Base-by-base conservation (phyloP, 2,329 filamentous ascomycete species). In the Colletotrichum nymphaeae region DNA sequence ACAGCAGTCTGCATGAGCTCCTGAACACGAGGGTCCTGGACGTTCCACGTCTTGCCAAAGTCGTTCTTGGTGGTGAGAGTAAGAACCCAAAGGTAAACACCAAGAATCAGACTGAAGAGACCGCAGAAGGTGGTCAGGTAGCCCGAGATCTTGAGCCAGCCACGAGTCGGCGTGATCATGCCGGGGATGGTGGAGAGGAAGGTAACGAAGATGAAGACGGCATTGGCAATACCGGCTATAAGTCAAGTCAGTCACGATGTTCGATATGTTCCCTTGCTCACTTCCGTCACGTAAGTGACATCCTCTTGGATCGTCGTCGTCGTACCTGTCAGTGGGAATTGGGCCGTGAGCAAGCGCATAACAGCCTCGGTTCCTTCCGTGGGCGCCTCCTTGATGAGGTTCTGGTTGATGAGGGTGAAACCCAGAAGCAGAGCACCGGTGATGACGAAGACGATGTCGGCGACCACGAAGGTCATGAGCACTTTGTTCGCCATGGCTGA, bases 171-270 rank as follows among this genome's bases (percentile, higher is more conserved):
- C 72, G 93, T 89, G 75, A 92, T 87, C 68, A 96, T 84, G n/a
- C 90, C 93, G 3, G 93, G 93, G 19, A 97, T 83, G 7, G 93
- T 93, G 74, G 92, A 80, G 68, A 92, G 78, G 82, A 95, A 95
- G 28, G 92, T 91, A 77, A 90, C 79, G 81, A 96, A 91, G 80
- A 95, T 89, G 78, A 95, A 86, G 78, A 92, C 86, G 74, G 92
- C 89, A 81, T 95, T 95, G 79, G 88, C 91, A 75, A 95, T 90
- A 72, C 91, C 93, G 65, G 91, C 93, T 89, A 75, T 63, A 52
- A 58, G 68, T 58, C 19, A n/a, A n/a, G 63, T 77, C 67, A 75
- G 68, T 56, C 42, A 19, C n/a, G 19, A 63, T 52, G 22, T 24
- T 19, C 26, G 14, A 19, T 12, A 35, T 28, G 3, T 30, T 37